Evolutionary conservation across 768 basidiomycete species (phyloP), one percentile per base, ranked within the genome.

Genomic region (Hemileccinum rubropunctum): DNA sequence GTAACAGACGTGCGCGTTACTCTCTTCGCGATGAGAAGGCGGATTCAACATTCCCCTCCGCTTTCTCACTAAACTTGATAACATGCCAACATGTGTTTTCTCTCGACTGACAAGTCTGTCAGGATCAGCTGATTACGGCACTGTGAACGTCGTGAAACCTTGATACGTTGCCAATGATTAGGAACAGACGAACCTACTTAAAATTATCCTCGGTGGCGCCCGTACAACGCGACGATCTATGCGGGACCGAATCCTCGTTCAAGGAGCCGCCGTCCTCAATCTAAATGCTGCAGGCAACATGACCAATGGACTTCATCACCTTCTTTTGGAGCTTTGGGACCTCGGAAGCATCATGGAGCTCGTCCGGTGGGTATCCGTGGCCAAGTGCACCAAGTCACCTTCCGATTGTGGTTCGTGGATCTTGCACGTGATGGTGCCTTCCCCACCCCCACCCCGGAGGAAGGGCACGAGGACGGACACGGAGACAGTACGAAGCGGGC

Each of bases 401-500:
- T 45, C 33, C 27, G n/a, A 34, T 35, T 12, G 17, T 20, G 36
- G 33, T 10, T 20, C 28, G 18, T 42, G 18, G 12, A 28, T 17
- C 28, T 46, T 38, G 30, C 27, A 46, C 43, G 11, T 20, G 27
- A 37, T 18, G 27, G 11, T 42, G 11, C n/a, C 33, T 47, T 51
- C 45, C 27, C 60, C 45, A 30, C 20, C 42, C 47, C 34, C 28
- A 57, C 32, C 30, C 23, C 23, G 23, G 23, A 23, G 17, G 34
- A 73, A 60, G 48, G 62, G 50, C 49, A 60, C n/a, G 62, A 64
- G n/a, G 44, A 33, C 28, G 10, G 11, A 12, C 41, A 36, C 9
- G 14, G 21, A 36, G 46, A n/a, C 37, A 72, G 70, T 11, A 74
- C 71, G 11, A 74, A 75, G 61, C 68, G 61, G 50, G 73, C 67